Percentiles rank a stretch among this genome's conserved stretches.
These are phyloP conservation scores for Oryza meridionalis DNA, from an alignment of 176 grass and related monocot genomes.

Conservation along the genomic window DNA sequence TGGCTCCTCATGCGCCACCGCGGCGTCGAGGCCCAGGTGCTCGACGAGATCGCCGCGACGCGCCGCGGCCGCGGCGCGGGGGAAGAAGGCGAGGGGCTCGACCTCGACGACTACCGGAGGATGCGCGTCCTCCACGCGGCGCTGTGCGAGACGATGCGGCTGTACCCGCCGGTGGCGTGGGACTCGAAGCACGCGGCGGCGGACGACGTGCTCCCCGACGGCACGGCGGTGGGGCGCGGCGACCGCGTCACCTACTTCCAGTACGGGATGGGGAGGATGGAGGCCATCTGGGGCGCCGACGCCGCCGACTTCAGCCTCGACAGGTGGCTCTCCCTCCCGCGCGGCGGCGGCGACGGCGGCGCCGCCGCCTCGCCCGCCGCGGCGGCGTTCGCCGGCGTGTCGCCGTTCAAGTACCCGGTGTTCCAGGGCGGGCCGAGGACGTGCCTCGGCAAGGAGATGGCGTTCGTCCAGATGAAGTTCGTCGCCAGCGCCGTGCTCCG, in stretches of 20 bases:
- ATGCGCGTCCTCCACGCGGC: slow-evolving; percentile 81
- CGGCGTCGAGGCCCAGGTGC: slow-evolving; percentile 51
- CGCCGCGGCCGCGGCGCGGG: not conserved
- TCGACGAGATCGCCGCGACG: slow-evolving; percentile 36
- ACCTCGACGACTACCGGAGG: slow-evolving; percentile 42
- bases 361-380: not conserved
- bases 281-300: slow-evolving; percentile 72
- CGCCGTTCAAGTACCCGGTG: slow-evolving; percentile 81
- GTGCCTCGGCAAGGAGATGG: slow-evolving; percentile 85
- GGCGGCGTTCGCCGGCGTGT: slow-evolving; percentile 31
- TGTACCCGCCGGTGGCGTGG: slow-evolving; percentile 93
- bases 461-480: slow-evolving; percentile 90
- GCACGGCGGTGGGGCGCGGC: slow-evolving; percentile 56
- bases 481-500: slow-evolving; percentile 61
- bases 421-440: slow-evolving; percentile 88
- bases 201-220: slow-evolving; percentile 78
- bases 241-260: slow-evolving; percentile 91
- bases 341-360: not conserved
- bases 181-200: slow-evolving; percentile 80
- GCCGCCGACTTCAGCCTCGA: slow-evolving; percentile 57
- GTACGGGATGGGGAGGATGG: slow-evolving; percentile 94
- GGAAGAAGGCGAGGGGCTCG: slow-evolving; percentile 23
- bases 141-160: slow-evolving; percentile 87
- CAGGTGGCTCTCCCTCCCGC: slow-evolving; percentile 54
- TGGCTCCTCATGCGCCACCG: slow-evolving; percentile 75